Evolutionary conservation across 805 yeast genomes (phyloP).

Genomic region (Sungouiella blattae): DNA sequence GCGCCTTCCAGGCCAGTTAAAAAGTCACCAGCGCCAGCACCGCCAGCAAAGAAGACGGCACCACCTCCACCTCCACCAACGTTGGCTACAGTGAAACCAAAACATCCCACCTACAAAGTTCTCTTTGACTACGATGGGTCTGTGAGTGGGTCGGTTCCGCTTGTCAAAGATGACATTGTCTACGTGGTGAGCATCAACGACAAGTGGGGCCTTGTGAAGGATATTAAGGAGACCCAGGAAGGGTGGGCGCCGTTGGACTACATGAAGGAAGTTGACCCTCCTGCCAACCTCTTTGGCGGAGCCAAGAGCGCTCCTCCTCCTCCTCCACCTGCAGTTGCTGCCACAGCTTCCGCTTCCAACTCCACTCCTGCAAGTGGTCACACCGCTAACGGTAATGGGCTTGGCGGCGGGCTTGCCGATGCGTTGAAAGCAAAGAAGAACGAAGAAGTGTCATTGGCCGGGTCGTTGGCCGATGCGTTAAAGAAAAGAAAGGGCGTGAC

Average conservation of each 20-base stretch:
- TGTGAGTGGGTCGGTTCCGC: conserved; percentile 76
- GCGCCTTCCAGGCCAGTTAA: conserved; percentile 22
- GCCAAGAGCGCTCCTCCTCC: conserved; percentile 32
- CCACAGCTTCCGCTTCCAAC: neutral
- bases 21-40: conserved; percentile 51
- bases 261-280: conserved; percentile 57
- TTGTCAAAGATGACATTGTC: conserved; percentile 71
- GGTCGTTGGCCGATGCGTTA: conserved; percentile 86
- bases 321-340: conserved; percentile 26
- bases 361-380: conserved; percentile 9
- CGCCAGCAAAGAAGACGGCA: conserved; percentile 48
- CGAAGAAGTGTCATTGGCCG: conserved; percentile 63
- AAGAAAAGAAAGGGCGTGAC: conserved; percentile 68
- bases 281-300: conserved; percentile 29
- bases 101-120: conserved; percentile 77
- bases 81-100: conserved; percentile 50
- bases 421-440: conserved; percentile 63
- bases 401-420: conserved; percentile 61
- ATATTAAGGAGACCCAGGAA: conserved; percentile 67
- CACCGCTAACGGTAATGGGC: conserved; percentile 20
- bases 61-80: conserved; percentile 64
- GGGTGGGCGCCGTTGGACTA: conserved; percentile 99
- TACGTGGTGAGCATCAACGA: conserved; percentile 70
- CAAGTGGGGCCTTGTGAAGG: conserved; percentile 93
- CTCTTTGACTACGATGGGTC: conserved; percentile 87